A percentile compares a stretch with the other conserved stretches of the same genome.
These are phyloP conservation scores for Saprolegnia diclina DNA, from an alignment of 352 stramenopile species.

Conservation along the genomic window DNA sequence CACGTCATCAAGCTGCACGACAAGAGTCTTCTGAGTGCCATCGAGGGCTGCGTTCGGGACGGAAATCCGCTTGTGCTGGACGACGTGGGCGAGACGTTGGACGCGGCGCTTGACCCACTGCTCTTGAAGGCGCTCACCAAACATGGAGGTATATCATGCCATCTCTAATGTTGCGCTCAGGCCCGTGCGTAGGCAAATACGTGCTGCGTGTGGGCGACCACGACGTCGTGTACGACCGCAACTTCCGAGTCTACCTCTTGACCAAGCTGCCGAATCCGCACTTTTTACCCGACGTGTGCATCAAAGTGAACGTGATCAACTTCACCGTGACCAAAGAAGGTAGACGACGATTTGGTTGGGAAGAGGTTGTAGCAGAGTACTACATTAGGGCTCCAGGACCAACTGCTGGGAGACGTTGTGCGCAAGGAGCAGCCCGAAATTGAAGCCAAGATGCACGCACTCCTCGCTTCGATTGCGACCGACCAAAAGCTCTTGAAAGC, in stretches of 20 bases:
- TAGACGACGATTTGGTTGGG: not conserved
- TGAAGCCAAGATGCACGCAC: conserved; percentile 73
- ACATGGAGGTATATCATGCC: not conserved
- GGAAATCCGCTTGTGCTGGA: conserved; percentile 54
- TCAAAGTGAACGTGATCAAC: conserved; percentile 91
- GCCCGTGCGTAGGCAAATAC: not conserved
- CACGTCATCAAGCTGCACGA: conserved; percentile 68
- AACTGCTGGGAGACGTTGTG: conserved; percentile 87
- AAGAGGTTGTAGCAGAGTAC: too few relatives aligned
- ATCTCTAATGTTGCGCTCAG: not conserved
- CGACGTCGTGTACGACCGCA: conserved; percentile 60
- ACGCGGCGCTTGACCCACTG: conserved; percentile 53
- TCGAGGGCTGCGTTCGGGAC: conserved; percentile 38
- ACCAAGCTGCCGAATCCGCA: conserved; percentile 89
- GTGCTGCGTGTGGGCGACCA: conserved; percentile 67
- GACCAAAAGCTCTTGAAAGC: conserved; percentile 87
- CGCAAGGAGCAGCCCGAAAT: conserved; percentile 79
- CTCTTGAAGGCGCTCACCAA: conserved; percentile 31
- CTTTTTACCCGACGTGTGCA: conserved; percentile 88
- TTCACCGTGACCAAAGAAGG: conserved; percentile 90
- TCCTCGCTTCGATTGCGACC: conserved; percentile 83
- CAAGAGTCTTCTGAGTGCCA: conserved; percentile 34
- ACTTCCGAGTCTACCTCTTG: conserved; percentile 87
- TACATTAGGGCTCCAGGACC: conserved; percentile 68
- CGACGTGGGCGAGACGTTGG: conserved; percentile 45